phyloP scores from a whole-genome alignment of 176 grass and related monocot species.

The Musa schizocarpa region DNA sequence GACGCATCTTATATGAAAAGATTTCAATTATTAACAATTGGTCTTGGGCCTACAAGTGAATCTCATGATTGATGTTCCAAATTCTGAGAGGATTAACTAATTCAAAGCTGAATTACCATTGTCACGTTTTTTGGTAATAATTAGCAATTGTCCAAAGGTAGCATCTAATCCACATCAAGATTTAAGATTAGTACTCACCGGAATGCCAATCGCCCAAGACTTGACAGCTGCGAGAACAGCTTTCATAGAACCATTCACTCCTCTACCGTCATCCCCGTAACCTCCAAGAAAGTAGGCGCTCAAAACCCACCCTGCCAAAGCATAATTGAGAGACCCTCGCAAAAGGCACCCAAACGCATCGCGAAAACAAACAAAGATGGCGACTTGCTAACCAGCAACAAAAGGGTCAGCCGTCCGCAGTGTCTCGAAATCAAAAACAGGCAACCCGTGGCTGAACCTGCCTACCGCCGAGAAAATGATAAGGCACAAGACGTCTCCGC shows the following conservation, averaged over 20 bases:
- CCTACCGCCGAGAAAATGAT: conserved; percentile 71
- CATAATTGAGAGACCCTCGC: not conserved
- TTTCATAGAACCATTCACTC: conserved; percentile 50
- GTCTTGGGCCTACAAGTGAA: too few species aligned
- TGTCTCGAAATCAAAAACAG: conserved; percentile 58
- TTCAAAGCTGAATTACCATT: too few species aligned
- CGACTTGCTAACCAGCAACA: conserved; percentile 47
- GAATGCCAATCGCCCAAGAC: conserved; percentile 76
- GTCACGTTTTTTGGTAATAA: not conserved
- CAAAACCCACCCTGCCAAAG: conserved; percentile 69
- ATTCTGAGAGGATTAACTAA: not conserved
- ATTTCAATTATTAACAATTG: not conserved
- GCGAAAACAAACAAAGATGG: conserved; percentile 1
- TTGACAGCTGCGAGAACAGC: conserved; percentile 50
- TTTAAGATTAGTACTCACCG: conserved; percentile 35
- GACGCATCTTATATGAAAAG: not conserved
- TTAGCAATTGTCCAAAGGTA: not conserved
- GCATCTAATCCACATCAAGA: not conserved
- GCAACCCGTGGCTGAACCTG: conserved; percentile 82
- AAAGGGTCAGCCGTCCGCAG: conserved; percentile 79
- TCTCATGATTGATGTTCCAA: too few species aligned
- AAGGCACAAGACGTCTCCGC: conserved; percentile 79
- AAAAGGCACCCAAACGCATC: conserved; percentile 1
- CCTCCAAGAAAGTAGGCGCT: conserved; percentile 74
- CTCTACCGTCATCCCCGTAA: conserved; percentile 80